A percentile compares a stretch with the other conserved stretches of the same genome.
These are phyloP conservation scores for Striga hermonthica DNA, from an alignment of 305 asterid genomes.

Conservation along the genomic window DNA sequence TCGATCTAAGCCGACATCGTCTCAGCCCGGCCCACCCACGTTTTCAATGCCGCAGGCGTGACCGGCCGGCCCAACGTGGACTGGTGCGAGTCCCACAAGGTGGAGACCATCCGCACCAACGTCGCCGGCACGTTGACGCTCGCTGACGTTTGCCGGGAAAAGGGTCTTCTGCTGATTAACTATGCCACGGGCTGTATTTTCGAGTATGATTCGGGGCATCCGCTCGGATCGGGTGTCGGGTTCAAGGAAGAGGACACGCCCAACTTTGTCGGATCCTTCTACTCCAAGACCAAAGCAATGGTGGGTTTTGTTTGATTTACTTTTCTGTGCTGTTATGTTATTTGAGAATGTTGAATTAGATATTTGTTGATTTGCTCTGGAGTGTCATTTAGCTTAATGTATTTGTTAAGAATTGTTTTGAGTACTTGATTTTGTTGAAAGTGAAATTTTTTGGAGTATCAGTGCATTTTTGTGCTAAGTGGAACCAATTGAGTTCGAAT, in stretches of 20 bases:
- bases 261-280: slow-evolving; percentile 63
- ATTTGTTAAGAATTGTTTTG: not conserved
- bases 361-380: slow-evolving; percentile 12
- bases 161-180: slow-evolving; percentile 54
- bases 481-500: not conserved
- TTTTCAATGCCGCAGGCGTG: slow-evolving; percentile 79
- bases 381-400: not conserved
- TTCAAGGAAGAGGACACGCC: slow-evolving; percentile 78
- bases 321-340: not conserved
- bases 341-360: slow-evolving; percentile 10
- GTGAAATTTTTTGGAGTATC: not conserved
- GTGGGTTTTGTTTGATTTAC: slow-evolving; percentile 36
- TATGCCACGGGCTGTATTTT: slow-evolving; percentile 78
- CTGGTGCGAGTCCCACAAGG: slow-evolving; percentile 77
- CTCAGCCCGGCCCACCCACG: slow-evolving; percentile 53
- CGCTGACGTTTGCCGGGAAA: slow-evolving; percentile 66
- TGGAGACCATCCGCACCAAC: slow-evolving; percentile 63
- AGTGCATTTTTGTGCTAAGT: not conserved
- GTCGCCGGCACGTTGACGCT: slow-evolving; percentile 75
- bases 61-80: slow-evolving; percentile 79
- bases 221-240: slow-evolving; percentile 61
- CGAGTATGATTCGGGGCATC: slow-evolving; percentile 57
- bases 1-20: slow-evolving; percentile 48
- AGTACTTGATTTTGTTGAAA: not conserved
- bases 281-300: slow-evolving; percentile 81